These are phyloP conservation scores for Copromyces sp. DNA, from an alignment of 495 filamentous ascomycete genomes.

Conservation along the genomic window DNA sequence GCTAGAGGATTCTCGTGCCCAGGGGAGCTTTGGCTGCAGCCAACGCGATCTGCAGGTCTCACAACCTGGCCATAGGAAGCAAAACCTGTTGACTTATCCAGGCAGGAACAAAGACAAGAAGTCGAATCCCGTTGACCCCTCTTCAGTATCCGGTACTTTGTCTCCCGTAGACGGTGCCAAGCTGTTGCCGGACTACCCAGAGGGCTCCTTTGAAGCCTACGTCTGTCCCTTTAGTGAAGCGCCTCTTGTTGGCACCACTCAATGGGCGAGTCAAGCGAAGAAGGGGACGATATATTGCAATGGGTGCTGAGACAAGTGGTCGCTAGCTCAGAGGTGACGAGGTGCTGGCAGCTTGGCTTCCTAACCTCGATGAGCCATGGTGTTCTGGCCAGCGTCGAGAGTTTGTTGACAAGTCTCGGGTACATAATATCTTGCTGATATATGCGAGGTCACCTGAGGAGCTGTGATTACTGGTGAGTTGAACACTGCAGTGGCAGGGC, in stretches of 20 bases:
- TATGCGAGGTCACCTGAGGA: not conserved
- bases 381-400: not conserved
- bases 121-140: not conserved
- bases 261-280: not conserved
- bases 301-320: not conserved
- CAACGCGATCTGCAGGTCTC: constrained; percentile 7
- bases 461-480: not conserved
- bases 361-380: too few relatives aligned
- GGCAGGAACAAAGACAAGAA: not conserved
- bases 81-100: not conserved
- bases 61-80: constrained; percentile 1
- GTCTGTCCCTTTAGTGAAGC: not conserved
- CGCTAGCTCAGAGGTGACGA: not conserved
- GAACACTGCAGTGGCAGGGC: not conserved
- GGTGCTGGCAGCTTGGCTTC: not conserved
- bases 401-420: not conserved
- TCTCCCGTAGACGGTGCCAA: not conserved
- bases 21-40: constrained; percentile 4
- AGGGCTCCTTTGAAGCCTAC: not conserved
- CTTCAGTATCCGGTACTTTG: not conserved
- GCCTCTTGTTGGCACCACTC: not conserved
- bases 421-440: not conserved
- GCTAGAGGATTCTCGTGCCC: constrained; percentile 6
- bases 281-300: not conserved
- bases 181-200: not conserved